Conservation (phyloP, 2,329 filamentous ascomycete species). For the Sclerotinia nivalis region DNA sequence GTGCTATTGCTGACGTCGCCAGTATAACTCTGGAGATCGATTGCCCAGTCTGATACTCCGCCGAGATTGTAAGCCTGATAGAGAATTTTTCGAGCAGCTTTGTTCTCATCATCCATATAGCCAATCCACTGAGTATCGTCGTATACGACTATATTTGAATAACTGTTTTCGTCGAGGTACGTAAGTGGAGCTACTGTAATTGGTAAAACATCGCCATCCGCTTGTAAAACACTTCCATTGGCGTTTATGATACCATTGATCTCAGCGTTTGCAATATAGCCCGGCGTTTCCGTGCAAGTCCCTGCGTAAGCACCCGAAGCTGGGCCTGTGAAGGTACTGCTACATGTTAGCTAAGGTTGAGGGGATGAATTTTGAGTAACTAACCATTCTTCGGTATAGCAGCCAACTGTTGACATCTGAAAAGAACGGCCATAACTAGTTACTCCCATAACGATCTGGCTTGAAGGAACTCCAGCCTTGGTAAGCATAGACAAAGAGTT, state of each 20-base stretch:
- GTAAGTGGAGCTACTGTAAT: too few relatives aligned
- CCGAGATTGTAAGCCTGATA: slow-evolving; percentile 37
- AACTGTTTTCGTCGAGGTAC: slow-evolving; percentile 24
- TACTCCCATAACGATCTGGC: slow-evolving; percentile 42
- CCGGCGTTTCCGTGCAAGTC: slow-evolving; percentile 40
- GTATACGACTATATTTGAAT: slow-evolving; percentile 32
- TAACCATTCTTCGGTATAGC: slow-evolving; percentile 25
- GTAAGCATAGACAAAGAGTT: slow-evolving; percentile 44
- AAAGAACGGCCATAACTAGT: slow-evolving; percentile 43
- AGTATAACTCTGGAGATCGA: slow-evolving; percentile 34
- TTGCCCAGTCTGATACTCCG: slow-evolving; percentile 42
- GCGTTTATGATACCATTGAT: slow-evolving; percentile 40
- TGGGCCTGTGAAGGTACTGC: too few relatives aligned
- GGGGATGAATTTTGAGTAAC: too few relatives aligned
- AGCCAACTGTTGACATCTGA: slow-evolving; percentile 40
- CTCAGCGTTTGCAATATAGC: slow-evolving; percentile 43
- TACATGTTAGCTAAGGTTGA: too few relatives aligned
- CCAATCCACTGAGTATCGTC: slow-evolving; percentile 39
- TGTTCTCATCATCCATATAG: slow-evolving; percentile 36
- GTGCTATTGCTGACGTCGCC: not conserved
- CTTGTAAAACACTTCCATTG: slow-evolving; percentile 32
- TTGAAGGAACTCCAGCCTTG: slow-evolving; percentile 39
- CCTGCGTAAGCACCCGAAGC: slow-evolving; percentile 38
- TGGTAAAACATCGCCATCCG: slow-evolving; percentile 23
- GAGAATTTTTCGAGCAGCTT: slow-evolving; percentile 27